phyloP scores from a whole-genome alignment of 192 early-diverging fungal species.

The Spinellus fusiger region DNA sequence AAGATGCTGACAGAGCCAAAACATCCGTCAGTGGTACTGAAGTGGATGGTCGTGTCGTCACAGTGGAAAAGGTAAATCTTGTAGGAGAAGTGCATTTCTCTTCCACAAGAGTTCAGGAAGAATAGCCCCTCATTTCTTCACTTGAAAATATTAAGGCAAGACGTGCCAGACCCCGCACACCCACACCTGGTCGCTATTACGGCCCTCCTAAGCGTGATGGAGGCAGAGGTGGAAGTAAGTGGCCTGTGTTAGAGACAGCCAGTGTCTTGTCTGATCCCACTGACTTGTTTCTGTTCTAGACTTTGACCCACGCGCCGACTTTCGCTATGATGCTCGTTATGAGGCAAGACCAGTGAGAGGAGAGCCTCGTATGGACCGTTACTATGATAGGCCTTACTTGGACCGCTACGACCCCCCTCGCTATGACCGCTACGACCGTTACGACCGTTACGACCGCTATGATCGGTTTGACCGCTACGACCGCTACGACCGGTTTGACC shows the following conservation, averaged over 20 bases:
- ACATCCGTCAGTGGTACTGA: conserved; percentile 59
- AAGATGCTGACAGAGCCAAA: conserved; percentile 69
- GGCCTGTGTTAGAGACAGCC: background rate
- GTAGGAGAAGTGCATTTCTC: background rate
- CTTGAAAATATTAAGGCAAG: conserved; percentile 48
- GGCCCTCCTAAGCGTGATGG: conserved; percentile 62
- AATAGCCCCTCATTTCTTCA: background rate
- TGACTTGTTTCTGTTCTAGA: too few species aligned
- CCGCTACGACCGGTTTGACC: conserved; percentile 36
- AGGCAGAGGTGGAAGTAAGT: conserved; percentile 25
- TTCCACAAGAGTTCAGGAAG: too few species aligned
- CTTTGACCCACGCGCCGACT: background rate
- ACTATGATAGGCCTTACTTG: conserved; percentile 30
- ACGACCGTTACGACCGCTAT: conserved; percentile 29
- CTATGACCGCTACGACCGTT: conserved; percentile 31
- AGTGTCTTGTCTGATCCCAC: background rate
- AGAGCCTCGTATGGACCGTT: conserved; percentile 36
- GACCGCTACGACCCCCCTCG: conserved; percentile 23
- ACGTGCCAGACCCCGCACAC: conserved; percentile 59
- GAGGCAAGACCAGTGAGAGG: conserved; percentile 26
- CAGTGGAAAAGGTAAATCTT: conserved; percentile 60
- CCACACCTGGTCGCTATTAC: conserved; percentile 75
- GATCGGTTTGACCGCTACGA: conserved; percentile 31
- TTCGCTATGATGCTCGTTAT: background rate
- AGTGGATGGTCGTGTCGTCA: conserved; percentile 77